Conservation (phyloP, 208 protist species). For the Trypanosoma lewisi region DNA sequence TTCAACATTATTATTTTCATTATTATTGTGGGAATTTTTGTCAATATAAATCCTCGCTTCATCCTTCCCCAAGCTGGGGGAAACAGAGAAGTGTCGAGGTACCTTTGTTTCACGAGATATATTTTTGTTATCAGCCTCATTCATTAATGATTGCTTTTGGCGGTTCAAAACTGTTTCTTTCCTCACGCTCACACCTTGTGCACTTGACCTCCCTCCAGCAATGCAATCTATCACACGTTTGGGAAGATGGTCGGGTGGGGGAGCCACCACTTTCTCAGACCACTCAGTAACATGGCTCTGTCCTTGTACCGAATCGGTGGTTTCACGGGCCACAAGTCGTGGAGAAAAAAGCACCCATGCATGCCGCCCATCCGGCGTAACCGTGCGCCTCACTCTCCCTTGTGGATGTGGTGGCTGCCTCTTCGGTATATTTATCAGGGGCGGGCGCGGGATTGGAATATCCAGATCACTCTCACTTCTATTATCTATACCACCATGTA, state of each 20-base stretch:
- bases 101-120: not conserved
- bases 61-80: not conserved
- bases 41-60: not conserved
- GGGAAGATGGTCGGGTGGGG: constrained; percentile 14
- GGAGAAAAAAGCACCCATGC: constrained; percentile 59
- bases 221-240: constrained; percentile 1
- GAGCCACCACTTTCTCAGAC: constrained; percentile 6
- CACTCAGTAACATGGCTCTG: not conserved
- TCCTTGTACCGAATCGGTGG: not conserved
- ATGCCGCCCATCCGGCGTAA: constrained; percentile 45
- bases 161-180: not conserved
- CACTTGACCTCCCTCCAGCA: not conserved
- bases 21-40: not conserved
- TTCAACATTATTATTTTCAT: not conserved
- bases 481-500: not conserved
- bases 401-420: constrained; percentile 33
- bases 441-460: too few relatives aligned
- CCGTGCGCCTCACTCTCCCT: constrained; percentile 37
- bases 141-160: not conserved
- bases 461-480: not conserved
- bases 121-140: not conserved
- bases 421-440: constrained; percentile 36
- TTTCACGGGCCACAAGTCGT: not conserved
- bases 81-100: not conserved
- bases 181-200: not conserved